Base-by-base conservation (phyloP, 306 rosid species). In the Fragaria iinumae region DNA sequence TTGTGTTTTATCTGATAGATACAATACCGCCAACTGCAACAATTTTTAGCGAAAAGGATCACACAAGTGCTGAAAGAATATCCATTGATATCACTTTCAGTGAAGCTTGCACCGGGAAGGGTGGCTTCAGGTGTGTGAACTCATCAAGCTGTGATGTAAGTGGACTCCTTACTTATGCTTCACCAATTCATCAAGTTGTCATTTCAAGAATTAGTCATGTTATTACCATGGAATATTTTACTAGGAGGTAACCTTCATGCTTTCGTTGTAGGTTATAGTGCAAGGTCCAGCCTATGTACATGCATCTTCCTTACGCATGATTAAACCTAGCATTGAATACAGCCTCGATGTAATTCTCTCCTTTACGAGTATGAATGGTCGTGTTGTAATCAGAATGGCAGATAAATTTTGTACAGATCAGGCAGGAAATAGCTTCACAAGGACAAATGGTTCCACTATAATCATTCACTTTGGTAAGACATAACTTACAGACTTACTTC, bases 131-230 rank as follows among this genome's bases (percentile, higher is more conserved):
- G 49, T 90, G 96, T 75, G 53, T 78, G 11, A 88, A 85, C 85
- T 88, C 89, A 44, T 84, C 92, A 67, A 79, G 68, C 76, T 90
- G 96, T 64, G 88, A 88, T 83, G 96, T 90, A 83, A 84, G 88
- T 82, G 80, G 67, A 25, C 63, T 79, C 63, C 59, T 80, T 21
- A 27, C 49, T 63, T 75, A 20, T 49, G 63, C 52, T 43, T 49
- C 13, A 63, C 39, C 76, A 73, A 56, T 67, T 59, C n/a, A 6
- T 21, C 60, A 50, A 69, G 20, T 39, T 75, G 47, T 73, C 32
- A 21, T 32, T 60, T 6, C 56, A 14, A n/a, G 45, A 56, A 47
- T 43, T 41, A 32, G 62, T 72, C 65, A 47, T 7, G 52, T 55
- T 29, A 34, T 27, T 50, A n/a, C 50, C 50, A 20, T 55, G 32